Conservation (phyloP, 1,284 basidiomycete species). For the Afroboletus lepidellus region DNA sequence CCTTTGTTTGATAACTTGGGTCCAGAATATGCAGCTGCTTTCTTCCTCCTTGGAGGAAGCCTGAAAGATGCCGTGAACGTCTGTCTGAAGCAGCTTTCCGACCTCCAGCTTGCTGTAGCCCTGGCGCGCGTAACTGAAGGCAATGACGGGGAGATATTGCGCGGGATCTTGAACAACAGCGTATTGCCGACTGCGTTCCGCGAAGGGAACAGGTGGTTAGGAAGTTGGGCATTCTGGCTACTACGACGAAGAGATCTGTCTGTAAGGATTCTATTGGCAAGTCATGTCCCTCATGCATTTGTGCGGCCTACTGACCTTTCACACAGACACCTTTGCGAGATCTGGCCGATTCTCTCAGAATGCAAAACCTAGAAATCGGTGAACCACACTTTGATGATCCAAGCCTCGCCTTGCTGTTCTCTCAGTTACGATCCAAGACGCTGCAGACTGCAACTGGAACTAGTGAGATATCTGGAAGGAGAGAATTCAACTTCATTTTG, state of each 20-base stretch:
- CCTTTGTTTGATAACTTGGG: constrained; percentile 9
- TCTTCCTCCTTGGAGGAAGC: constrained; percentile 90
- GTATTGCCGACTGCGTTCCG: constrained; percentile 85
- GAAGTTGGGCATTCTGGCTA: constrained; percentile 96
- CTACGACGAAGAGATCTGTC: constrained; percentile 83
- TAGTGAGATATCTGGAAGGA: constrained; percentile 81
- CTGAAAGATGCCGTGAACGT: constrained; percentile 92
- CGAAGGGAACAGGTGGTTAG: constrained; percentile 91
- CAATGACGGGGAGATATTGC: constrained; percentile 78
- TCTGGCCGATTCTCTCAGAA: constrained; percentile 56
- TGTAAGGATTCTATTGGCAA: constrained; percentile 78
- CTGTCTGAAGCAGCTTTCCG: constrained; percentile 83
- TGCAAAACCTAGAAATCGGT: constrained; percentile 63
- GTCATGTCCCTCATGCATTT: constrained; percentile 22
- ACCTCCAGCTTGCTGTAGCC: constrained; percentile 89
- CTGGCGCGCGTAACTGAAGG: constrained; percentile 83
- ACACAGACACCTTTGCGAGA: constrained; percentile 74
- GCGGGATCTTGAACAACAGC: constrained; percentile 65
- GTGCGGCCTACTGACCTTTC: constrained; percentile 1
- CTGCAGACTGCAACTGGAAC: constrained; percentile 90
- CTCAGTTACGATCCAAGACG: constrained; percentile 86
- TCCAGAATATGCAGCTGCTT: constrained; percentile 92
- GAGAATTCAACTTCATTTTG: constrained; percentile 91
- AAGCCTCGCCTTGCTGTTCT: constrained; percentile 84
- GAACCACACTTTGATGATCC: constrained; percentile 91